These are phyloP conservation scores for Delitschia confertaspora DNA, from an alignment of 495 filamentous ascomycete species.

Conservation along the genomic window DNA sequence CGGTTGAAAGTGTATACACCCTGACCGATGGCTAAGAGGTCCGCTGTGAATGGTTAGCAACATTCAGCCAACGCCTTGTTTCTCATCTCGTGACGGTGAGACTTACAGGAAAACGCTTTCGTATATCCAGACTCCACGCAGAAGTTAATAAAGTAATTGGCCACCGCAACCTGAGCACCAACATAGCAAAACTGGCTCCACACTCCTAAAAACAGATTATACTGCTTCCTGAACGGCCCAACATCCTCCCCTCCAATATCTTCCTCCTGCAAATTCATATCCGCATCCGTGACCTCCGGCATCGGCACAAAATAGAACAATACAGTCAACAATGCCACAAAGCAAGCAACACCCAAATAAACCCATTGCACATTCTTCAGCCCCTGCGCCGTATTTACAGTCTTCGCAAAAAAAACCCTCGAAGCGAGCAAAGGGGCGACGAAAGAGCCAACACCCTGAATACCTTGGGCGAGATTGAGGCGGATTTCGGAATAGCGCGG, in stretches of 20 bases:
- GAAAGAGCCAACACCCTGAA: conserved; percentile 58
- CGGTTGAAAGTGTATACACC: conserved; percentile 57
- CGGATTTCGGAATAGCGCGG: conserved; percentile 60
- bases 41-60: too few species aligned
- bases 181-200: conserved; percentile 62
- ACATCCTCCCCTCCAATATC: conserved; percentile 37
- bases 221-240: conserved; percentile 44
- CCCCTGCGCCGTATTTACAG: conserved; percentile 42
- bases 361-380: conserved; percentile 62
- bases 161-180: conserved; percentile 54
- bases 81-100: conserved; percentile 9
- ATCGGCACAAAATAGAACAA: conserved; percentile 58
- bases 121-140: too few species aligned
- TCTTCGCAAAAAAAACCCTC: conserved; percentile 55
- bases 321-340: conserved; percentile 55
- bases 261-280: conserved; percentile 47
- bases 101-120: conserved; percentile 23
- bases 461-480: conserved; percentile 57
- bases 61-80: too few species aligned
- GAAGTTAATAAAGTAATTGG: conserved; percentile 46
- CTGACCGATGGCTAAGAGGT: conserved; percentile 57
- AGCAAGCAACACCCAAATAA: conserved; percentile 62
- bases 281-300: conserved; percentile 66
- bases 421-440: conserved; percentile 59
- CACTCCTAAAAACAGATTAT: conserved; percentile 57